phyloP scores from a whole-genome alignment of 169 alveolate species.

The Cyclospora cayetanensis region DNA sequence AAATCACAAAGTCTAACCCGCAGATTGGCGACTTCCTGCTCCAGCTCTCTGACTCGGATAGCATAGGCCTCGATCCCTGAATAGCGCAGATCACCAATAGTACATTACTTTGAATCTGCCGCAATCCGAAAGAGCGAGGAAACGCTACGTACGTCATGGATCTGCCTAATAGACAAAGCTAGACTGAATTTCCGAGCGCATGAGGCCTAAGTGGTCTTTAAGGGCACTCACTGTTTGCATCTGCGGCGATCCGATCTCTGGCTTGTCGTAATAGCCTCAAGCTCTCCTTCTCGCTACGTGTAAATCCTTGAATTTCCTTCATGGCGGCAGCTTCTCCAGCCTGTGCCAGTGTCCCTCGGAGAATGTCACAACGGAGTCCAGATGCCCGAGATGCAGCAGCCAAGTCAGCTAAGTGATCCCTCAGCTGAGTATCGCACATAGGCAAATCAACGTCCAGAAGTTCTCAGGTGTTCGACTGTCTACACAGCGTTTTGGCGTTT shows the following conservation, averaged over 20 bases:
- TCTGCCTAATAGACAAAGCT: neutral
- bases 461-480: no score
- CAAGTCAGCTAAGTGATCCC: slow-evolving; percentile 71
- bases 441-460: neutral
- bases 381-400: slow-evolving; percentile 68
- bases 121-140: neutral
- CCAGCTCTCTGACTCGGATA: slow-evolving; percentile 51
- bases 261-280: slow-evolving; percentile 77
- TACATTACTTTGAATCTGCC: neutral
- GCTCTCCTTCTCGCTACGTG: slow-evolving; percentile 78
- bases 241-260: slow-evolving; percentile 80
- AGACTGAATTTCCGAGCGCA: neutral
- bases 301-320: slow-evolving; percentile 67
- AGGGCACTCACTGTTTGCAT: slow-evolving; percentile 74
- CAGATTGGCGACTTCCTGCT: slow-evolving; percentile 69
- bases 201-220: neutral
- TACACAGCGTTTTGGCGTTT: no score
- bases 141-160: neutral
- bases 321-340: slow-evolving; percentile 72
- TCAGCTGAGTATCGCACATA: slow-evolving; percentile 48
- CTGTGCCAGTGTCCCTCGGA: slow-evolving; percentile 68
- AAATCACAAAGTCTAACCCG: slow-evolving; percentile 68
- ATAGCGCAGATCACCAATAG: neutral
- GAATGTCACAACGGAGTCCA: slow-evolving; percentile 70
- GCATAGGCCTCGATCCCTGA: slow-evolving; percentile 69